Evolutionary conservation across 805 yeast species (phyloP).

Genomic region (Cyberlindnera mycetangii): DNA sequence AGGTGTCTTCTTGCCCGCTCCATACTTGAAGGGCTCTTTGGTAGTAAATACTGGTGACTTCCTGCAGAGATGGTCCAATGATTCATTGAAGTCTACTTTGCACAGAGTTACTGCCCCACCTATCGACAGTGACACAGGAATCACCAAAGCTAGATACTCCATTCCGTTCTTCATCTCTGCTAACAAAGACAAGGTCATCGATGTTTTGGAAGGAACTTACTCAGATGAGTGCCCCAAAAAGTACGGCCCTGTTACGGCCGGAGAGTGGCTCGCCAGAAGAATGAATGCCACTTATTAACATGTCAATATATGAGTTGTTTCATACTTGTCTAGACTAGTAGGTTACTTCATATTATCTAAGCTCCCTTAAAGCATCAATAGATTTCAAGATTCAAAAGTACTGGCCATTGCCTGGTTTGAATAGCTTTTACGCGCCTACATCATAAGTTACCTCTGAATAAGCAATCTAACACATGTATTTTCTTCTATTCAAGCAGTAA

Average conservation of each 20-base stretch:
- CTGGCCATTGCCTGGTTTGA: too few species aligned
- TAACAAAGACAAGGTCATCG: conserved; percentile 23
- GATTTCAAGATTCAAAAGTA: too few species aligned
- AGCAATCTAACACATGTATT: too few species aligned
- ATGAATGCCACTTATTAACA: conserved; percentile 22
- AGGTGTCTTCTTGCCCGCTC: conserved; percentile 22
- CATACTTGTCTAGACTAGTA: too few species aligned
- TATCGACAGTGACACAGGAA: conserved; percentile 17
- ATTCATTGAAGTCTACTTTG: conserved; percentile 25
- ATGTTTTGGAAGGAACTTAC: conserved; percentile 27
- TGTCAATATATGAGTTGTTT: background rate
- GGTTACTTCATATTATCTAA: too few species aligned
- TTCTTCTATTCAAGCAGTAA: conserved; percentile 3
- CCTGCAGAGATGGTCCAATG: conserved; percentile 29
- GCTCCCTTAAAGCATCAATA: too few species aligned
- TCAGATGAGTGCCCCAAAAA: conserved; percentile 25
- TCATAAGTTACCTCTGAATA: too few species aligned
- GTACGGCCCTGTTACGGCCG: conserved; percentile 27
- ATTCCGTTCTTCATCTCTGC: conserved; percentile 30
- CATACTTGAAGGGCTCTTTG: conserved; percentile 20
- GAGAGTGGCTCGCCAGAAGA: conserved; percentile 24
- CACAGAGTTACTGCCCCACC: conserved; percentile 28
- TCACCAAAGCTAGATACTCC: conserved; percentile 26
- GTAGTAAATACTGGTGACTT: conserved; percentile 27
- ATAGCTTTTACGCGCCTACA: too few species aligned